Evolutionary conservation across 495 filamentous ascomycete species (phyloP).

Genomic region (Bacidia rubella): DNA sequence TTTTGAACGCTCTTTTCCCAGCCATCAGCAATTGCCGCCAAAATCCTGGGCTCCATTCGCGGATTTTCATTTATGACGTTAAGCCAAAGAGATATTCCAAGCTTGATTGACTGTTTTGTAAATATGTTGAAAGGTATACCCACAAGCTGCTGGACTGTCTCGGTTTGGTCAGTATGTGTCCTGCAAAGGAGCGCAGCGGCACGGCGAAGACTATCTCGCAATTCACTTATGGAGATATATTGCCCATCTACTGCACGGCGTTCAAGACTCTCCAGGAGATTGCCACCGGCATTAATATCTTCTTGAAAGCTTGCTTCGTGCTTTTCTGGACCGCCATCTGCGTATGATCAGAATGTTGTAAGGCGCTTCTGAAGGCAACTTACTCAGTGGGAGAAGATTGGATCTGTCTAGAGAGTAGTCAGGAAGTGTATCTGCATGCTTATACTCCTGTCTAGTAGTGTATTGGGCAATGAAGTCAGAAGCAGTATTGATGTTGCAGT

Average conservation of each 20-base stretch:
- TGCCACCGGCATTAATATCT: conserved; percentile 35
- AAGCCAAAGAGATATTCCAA: conserved; percentile 90
- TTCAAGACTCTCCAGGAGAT: conserved; percentile 53
- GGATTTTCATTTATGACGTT: conserved; percentile 96
- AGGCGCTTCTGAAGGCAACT: conserved; percentile 22
- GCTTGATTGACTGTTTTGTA: conserved; percentile 86
- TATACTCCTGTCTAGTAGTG: conserved; percentile 90
- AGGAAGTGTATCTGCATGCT: conserved; percentile 56
- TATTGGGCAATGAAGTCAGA: conserved; percentile 95
- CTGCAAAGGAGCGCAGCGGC: conserved; percentile 78
- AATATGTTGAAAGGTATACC: conserved; percentile 83
- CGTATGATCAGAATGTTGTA: neutral
- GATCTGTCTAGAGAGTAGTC: conserved; percentile 50
- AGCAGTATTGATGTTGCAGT: conserved; percentile 67
- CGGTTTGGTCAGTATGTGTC: conserved; percentile 53
- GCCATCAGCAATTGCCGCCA: conserved; percentile 68
- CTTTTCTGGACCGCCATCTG: conserved; percentile 3
- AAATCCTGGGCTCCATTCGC: conserved; percentile 63
- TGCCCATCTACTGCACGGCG: conserved; percentile 49
- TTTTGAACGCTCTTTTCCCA: conserved; percentile 75
- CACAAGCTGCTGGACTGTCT: conserved; percentile 74
- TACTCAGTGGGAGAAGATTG: conserved; percentile 38
- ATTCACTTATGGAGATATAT: conserved; percentile 54
- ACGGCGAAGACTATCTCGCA: conserved; percentile 65
- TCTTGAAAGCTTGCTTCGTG: conserved; percentile 10